These are phyloP conservation scores for Candida manassasensis DNA, from an alignment of 805 yeast genomes.

Conservation along the genomic window DNA sequence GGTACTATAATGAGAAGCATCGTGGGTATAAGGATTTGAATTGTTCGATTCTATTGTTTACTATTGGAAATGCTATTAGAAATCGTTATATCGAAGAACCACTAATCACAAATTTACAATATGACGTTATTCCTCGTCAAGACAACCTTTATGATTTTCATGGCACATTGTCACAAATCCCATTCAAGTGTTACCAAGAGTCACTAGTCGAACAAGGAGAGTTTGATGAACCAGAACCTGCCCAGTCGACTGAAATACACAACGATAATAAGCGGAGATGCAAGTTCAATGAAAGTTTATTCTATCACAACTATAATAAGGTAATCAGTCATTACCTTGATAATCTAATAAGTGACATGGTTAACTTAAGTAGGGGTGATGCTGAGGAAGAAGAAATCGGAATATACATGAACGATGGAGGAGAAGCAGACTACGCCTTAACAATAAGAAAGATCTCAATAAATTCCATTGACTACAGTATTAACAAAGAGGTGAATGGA, in stretches of 20 bases:
- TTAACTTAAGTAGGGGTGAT: conserved; percentile 35
- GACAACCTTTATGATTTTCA: conserved; percentile 18
- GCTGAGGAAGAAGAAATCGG: conserved; percentile 34
- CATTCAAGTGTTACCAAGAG: conserved; percentile 31
- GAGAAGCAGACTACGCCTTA: conserved; percentile 15
- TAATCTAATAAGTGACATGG: conserved; percentile 26
- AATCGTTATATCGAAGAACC: conserved; percentile 22
- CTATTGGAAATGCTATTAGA: conserved; percentile 42
- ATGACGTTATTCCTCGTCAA: conserved; percentile 15
- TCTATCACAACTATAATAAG: conserved; percentile 5
- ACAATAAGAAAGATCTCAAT: conserved; percentile 22
- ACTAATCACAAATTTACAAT: conserved; percentile 10
- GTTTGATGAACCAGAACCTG: conserved; percentile 31
- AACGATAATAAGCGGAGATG: conserved; percentile 11
- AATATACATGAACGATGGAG: conserved; percentile 33
- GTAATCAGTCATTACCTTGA: conserved; percentile 34
- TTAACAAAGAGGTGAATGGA: conserved; percentile 37
- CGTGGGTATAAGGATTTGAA: conserved; percentile 56
- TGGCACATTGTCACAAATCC: conserved; percentile 11
- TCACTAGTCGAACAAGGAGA: conserved; percentile 34
- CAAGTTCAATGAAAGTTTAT: conserved; percentile 9
- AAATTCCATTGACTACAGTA: conserved; percentile 30
- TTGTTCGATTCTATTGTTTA: conserved; percentile 52
- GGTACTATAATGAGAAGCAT: conserved; percentile 45
- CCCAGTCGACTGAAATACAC: conserved; percentile 7